Base-by-base conservation (phyloP, 345 rosid species). In the Citrus sinensis region DNA sequence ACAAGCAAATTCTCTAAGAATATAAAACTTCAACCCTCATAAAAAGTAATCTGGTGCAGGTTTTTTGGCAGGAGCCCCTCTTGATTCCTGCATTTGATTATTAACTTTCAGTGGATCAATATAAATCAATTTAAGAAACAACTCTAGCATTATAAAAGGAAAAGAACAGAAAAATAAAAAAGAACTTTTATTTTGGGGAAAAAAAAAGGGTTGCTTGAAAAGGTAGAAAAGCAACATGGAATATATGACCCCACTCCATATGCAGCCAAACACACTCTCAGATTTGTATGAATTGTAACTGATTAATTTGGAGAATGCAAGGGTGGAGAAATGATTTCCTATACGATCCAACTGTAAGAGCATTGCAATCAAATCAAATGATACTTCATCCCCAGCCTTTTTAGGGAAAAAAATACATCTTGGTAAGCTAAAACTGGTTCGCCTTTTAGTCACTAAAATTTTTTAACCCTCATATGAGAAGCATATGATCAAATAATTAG, bases 11-110 rank as follows among this genome's bases (percentile, higher is more conserved):
- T n/a, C 39, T 59, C 37, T 29, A 74, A 64, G 75, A 69, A 55
- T 16, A 67, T 35, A 16, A 27, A 77, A 69, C 80, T 63, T 73
- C 25, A 10, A 5, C 16, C 59, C 60, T 90, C 87, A 96, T 40
- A 96, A 87, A 85, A 96, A 96, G 87, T 96, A 96, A 87, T 96
- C 99, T 24, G 99, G 98, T 32, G 97, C 94, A 2, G 98, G 95
- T 76, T 90, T 96, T 82, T 85, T 96, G 30, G 95, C 88, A 4
- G 95, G 99, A 39, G 98, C 76, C 29, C 95, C 98, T 87, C 99
- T 90, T 24, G 97, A 90, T 75, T 96, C 98, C 98, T 96, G 90
- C 86, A 85, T 78, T 16, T 60, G 56, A 58, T 65, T 11, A 37
- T 55, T 11, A 77, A 25, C 46, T 37, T 63, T 62, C 63, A 76